Conservation (phyloP, 2,329 filamentous ascomycete species). For the Beauveria sp. region DNA sequence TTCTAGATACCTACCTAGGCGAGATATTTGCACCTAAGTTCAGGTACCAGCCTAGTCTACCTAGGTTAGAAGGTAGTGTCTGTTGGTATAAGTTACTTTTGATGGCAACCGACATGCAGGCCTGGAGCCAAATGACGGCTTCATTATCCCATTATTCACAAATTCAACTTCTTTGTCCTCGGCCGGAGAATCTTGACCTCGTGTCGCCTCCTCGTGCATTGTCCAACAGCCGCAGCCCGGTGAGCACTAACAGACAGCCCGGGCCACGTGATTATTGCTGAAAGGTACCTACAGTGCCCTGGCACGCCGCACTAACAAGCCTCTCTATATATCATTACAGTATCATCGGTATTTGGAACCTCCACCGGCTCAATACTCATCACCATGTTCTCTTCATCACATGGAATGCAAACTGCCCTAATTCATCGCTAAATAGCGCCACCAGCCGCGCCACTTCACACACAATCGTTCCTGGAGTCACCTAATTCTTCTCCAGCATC, state of each 20-base stretch:
- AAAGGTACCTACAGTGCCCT: background rate
- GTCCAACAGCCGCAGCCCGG: background rate
- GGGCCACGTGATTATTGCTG: background rate
- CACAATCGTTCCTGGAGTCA: background rate
- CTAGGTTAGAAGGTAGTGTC: too few species aligned
- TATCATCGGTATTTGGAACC: too few species aligned
- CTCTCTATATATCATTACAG: too few species aligned
- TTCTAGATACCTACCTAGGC: too few species aligned
- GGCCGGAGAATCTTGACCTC: background rate
- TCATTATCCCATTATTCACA: background rate
- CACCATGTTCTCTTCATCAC: too few species aligned
- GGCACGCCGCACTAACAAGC: background rate
- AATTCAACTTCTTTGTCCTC: background rate
- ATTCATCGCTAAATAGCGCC: too few species aligned
- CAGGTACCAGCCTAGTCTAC: too few species aligned
- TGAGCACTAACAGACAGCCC: background rate
- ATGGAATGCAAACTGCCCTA: too few species aligned
- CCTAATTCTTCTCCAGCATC: constrained; percentile 37
- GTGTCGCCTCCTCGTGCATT: constrained; percentile 2
- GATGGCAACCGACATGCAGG: background rate
- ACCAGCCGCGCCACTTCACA: too few species aligned
- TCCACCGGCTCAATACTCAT: too few species aligned
- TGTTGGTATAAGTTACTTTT: too few species aligned
- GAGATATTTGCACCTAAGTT: too few species aligned
- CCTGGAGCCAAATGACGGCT: background rate